Evolutionary conservation across 176 grass and related monocot species (phyloP).

Genomic region (Pontederia crassipes): DNA sequence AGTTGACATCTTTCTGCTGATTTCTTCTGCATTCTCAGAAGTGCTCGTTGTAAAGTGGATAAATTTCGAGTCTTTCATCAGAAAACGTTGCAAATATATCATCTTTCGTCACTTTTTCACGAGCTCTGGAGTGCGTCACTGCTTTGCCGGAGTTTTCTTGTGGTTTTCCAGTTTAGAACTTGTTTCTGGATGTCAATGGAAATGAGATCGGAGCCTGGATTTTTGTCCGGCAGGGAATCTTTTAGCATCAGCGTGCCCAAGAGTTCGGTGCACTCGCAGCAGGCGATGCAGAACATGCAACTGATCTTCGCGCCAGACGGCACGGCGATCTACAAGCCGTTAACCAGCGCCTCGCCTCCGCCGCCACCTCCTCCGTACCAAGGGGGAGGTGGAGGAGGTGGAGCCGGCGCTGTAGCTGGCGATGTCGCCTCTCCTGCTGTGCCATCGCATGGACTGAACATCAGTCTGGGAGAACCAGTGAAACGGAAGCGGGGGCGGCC

Average conservation of each 20-base stretch:
- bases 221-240: constrained; percentile 62
- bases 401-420: constrained; percentile 22
- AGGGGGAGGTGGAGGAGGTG: constrained; percentile 17
- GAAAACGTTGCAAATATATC: neutral
- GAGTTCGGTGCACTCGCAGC: constrained; percentile 33
- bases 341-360: constrained; percentile 29
- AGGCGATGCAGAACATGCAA: constrained; percentile 67
- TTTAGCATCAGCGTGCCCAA: constrained; percentile 58
- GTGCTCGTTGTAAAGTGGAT: neutral
- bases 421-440: constrained; percentile 25
- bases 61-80: neutral
- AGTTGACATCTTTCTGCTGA: constrained; percentile 1
- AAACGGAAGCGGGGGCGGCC: constrained; percentile 92
- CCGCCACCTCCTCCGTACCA: constrained; percentile 32
- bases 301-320: constrained; percentile 74
- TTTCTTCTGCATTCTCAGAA: neutral
- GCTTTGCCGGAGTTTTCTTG: constrained; percentile 15
- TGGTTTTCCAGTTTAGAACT: constrained; percentile 14
- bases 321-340: constrained; percentile 64
- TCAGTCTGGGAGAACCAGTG: constrained; percentile 40
- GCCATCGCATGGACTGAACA: constrained; percentile 15
- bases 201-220: constrained; percentile 73
- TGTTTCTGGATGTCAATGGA: constrained; percentile 56
- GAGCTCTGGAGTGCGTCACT: constrained; percentile 6
- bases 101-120: neutral